Conservation (phyloP, 306 rosid species). For the Coriaria nepalensis region DNA sequence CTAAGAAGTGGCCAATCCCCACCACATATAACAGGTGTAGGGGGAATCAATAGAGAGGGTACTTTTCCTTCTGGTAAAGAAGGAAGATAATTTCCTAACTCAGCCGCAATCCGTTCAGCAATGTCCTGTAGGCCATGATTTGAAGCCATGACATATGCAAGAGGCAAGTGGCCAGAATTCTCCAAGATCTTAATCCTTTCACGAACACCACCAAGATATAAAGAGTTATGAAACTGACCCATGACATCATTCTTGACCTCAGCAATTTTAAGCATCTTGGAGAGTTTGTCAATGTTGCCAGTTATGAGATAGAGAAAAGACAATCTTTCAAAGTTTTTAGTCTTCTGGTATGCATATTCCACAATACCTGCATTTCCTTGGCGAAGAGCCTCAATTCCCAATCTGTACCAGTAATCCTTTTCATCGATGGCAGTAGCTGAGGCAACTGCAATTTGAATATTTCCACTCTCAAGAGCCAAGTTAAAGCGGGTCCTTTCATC, state of each 20-base stretch:
- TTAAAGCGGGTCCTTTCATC: constrained; percentile 84
- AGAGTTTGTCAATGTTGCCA: constrained; percentile 68
- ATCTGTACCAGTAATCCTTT: constrained; percentile 85
- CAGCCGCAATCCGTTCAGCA: constrained; percentile 69
- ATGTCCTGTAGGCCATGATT: constrained; percentile 68
- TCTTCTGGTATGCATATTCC: constrained; percentile 92
- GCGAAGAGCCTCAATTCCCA: constrained; percentile 92
- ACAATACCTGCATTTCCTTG: constrained; percentile 90
- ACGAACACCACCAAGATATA: constrained; percentile 63
- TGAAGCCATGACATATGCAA: constrained; percentile 74
- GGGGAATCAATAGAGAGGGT: constrained; percentile 65
- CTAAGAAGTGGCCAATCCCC: constrained; percentile 97
- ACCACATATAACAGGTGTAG: constrained; percentile 55
- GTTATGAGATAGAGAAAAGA: constrained; percentile 82
- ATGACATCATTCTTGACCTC: constrained; percentile 90
- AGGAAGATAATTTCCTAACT: constrained; percentile 70
- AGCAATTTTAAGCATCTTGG: constrained; percentile 95
- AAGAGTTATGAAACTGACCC: constrained; percentile 95
- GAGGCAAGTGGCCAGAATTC: constrained; percentile 76
- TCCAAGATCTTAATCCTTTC: constrained; percentile 87
- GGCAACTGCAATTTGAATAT: constrained; percentile 83
- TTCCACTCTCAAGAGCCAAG: constrained; percentile 90
- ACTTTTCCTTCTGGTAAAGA: constrained; percentile 57
- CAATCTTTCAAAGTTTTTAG: constrained; percentile 82
- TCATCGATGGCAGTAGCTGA: constrained; percentile 89